A percentile compares a stretch with the other conserved stretches of the same genome.
These are phyloP conservation scores for Citrus cavaleriei DNA, from an alignment of 345 rosid genomes.

Conservation along the genomic window DNA sequence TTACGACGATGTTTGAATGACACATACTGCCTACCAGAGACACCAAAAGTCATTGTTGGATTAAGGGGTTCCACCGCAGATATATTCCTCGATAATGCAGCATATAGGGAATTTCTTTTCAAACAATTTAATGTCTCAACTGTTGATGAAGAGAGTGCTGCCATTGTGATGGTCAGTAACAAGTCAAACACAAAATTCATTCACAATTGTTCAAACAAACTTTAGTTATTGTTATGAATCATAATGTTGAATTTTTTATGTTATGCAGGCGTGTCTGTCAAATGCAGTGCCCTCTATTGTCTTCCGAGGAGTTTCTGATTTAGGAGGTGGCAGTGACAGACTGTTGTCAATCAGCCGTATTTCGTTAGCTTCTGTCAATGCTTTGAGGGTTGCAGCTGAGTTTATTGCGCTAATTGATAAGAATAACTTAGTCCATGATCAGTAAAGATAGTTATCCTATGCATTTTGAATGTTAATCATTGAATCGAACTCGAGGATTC, in stretches of 20 bases:
- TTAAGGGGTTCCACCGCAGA: conserved; percentile 32
- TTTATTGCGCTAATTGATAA: conserved; percentile 20
- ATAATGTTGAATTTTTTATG: background rate
- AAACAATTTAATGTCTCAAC: conserved; percentile 26
- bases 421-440: background rate
- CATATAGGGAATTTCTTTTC: conserved; percentile 26
- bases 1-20: conserved; percentile 24
- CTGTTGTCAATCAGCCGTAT: background rate
- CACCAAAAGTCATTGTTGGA: conserved; percentile 25
- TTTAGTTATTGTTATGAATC: background rate
- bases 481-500: background rate
- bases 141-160: conserved; percentile 41
- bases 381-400: conserved; percentile 19
- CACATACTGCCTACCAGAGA: conserved; percentile 27
- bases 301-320: conserved; percentile 36
- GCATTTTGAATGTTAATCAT: background rate
- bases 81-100: conserved; percentile 25
- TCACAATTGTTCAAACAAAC: background rate
- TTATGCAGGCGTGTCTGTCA: conserved; percentile 31
- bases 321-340: conserved; percentile 21
- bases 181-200: too few species aligned
- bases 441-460: background rate
- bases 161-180: conserved; percentile 22
- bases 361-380: conserved; percentile 32
- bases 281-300: conserved; percentile 28